Percentiles rank a stretch among this genome's conserved stretches.
Evolutionary conservation across 257 asterid species (phyloP).

Genomic region (Nemophila menziesii): DNA sequence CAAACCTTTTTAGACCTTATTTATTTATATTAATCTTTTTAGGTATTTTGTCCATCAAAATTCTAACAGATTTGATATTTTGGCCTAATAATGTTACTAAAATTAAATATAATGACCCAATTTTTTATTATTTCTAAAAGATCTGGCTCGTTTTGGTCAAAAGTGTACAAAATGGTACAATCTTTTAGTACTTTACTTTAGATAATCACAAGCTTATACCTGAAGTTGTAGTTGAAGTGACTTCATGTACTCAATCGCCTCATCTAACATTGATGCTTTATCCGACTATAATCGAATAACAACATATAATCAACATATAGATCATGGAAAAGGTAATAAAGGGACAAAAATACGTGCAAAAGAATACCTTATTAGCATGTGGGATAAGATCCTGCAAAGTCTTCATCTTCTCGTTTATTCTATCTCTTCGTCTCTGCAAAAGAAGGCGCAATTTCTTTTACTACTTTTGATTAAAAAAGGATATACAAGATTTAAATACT

Average conservation of each 20-base stretch:
- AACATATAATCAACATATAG: not conserved
- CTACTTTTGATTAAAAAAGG: not conserved
- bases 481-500: too few relatives aligned
- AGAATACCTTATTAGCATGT: constrained; percentile 58
- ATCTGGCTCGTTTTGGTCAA: too few relatives aligned
- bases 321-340: not conserved
- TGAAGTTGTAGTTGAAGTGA: constrained; percentile 76
- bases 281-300: constrained; percentile 43
- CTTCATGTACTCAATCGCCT: constrained; percentile 84
- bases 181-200: too few relatives aligned
- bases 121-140: too few relatives aligned
- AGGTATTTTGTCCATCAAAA: too few relatives aligned
- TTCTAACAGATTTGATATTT: too few relatives aligned
- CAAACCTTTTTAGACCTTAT: too few relatives aligned
- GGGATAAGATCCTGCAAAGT: constrained; percentile 87
- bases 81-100: too few relatives aligned
- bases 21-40: too few relatives aligned
- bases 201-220: constrained; percentile 24
- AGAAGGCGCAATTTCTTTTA: not conserved
- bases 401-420: constrained; percentile 85
- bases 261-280: constrained; percentile 84
- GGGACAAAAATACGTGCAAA: too few relatives aligned
- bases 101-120: too few relatives aligned
- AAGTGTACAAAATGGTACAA: too few relatives aligned
- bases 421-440: constrained; percentile 61